Conservation (phyloP, 2,329 filamentous ascomycete genomes). For the Pestalotiopsis sp. region DNA sequence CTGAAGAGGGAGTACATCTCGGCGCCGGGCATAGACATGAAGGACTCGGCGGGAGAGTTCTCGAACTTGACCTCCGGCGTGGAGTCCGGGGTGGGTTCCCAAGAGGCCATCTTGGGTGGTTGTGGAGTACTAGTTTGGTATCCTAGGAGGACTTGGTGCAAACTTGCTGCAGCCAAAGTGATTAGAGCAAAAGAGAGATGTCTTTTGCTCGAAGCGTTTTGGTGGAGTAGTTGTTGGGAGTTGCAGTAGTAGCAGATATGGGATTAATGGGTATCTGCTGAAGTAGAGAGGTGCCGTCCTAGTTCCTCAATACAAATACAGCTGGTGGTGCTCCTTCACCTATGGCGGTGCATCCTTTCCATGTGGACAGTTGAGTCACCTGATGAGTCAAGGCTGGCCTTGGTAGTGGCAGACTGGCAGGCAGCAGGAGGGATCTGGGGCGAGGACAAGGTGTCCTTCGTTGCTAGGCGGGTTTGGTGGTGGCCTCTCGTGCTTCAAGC, state of each 20-base stretch:
- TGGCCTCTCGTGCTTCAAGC: background rate
- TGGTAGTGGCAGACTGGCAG: background rate
- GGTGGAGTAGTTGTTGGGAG: slow-evolving; percentile 9
- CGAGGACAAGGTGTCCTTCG: slow-evolving; percentile 15
- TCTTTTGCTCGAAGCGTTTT: slow-evolving; percentile 14
- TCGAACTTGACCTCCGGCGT: slow-evolving; percentile 51
- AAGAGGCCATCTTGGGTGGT: slow-evolving; percentile 38
- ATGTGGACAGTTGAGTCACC: slow-evolving; percentile 11
- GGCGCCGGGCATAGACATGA: slow-evolving; percentile 50
- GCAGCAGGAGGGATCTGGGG: slow-evolving; percentile 7
- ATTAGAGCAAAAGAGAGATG: slow-evolving; percentile 17
- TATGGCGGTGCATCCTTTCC: slow-evolving; percentile 20
- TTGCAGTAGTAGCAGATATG: slow-evolving; percentile 13
- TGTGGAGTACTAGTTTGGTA: background rate
- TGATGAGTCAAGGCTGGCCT: slow-evolving; percentile 20
- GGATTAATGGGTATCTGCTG: slow-evolving; percentile 16
- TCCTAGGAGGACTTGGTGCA: slow-evolving; percentile 26
- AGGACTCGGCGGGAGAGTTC: slow-evolving; percentile 53
- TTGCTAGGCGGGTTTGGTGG: background rate
- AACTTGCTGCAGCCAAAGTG: slow-evolving; percentile 13
- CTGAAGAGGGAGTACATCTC: slow-evolving; percentile 51
- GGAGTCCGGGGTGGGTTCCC: slow-evolving; percentile 36
- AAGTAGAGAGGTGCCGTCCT: slow-evolving; percentile 37
- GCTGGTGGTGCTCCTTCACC: slow-evolving; percentile 16
- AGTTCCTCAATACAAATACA: slow-evolving; percentile 38